Percentiles rank a stretch among this genome's conserved stretches.
These are phyloP conservation scores for Populus hybrid DNA, from an alignment of 441 rosid species.

Conservation along the genomic window DNA sequence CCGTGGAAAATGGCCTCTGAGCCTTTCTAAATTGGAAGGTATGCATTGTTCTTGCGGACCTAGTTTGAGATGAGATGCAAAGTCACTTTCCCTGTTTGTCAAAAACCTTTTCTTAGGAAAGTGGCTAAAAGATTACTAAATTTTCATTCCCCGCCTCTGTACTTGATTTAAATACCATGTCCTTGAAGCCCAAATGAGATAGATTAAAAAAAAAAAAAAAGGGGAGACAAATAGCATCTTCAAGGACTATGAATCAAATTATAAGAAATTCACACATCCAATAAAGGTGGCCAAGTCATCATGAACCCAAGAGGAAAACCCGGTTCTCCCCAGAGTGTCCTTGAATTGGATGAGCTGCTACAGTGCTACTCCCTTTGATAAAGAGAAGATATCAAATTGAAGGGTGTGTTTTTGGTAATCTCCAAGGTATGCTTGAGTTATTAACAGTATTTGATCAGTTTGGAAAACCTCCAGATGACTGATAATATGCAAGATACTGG, in stretches of 20 bases:
- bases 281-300: slow-evolving; percentile 1
- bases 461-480: slow-evolving; percentile 6
- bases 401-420: background rate
- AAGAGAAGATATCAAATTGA: background rate
- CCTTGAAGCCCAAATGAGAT: background rate
- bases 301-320: slow-evolving; percentile 44
- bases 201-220: background rate
- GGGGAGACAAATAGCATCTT: background rate
- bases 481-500: slow-evolving; percentile 4
- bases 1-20: background rate
- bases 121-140: background rate
- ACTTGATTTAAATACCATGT: background rate
- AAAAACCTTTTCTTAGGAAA: background rate
- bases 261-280: background rate
- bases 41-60: background rate
- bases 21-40: background rate
- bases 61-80: background rate
- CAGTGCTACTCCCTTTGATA: background rate
- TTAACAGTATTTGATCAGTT: slow-evolving; percentile 1
- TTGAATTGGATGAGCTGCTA: background rate
- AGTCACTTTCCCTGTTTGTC: background rate
- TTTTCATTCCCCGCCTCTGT: background rate
- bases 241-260: background rate
- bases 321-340: slow-evolving; percentile 79
- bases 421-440: background rate